These are phyloP conservation scores for Fusarium neocosmosporiellum DNA, from an alignment of 2,329 filamentous ascomycete genomes.

Conservation along the genomic window DNA sequence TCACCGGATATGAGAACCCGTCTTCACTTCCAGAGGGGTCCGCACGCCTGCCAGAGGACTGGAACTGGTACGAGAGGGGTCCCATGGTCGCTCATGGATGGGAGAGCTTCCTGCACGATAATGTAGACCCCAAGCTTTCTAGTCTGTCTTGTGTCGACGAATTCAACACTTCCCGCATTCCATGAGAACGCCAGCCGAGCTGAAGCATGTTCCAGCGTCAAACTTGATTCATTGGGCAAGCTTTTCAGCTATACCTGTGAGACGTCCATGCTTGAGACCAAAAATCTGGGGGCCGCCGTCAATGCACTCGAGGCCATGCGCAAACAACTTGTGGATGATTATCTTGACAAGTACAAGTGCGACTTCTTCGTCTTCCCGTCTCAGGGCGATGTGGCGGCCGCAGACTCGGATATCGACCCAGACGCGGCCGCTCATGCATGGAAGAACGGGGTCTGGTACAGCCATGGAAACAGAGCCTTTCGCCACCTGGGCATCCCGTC, in stretches of 20 bases:
- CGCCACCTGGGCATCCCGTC: conserved; percentile 66
- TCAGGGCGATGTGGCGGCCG: conserved; percentile 60
- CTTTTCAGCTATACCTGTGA: not conserved
- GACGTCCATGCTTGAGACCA: conserved; percentile 52
- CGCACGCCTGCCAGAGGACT: conserved; percentile 50
- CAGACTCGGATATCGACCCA: conserved; percentile 56
- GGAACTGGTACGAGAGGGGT: conserved; percentile 51
- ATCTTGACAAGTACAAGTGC: conserved; percentile 55
- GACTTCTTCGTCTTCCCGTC: conserved; percentile 62
- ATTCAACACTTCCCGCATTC: conserved; percentile 46
- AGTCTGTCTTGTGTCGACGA: conserved; percentile 53
- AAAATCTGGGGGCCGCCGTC: conserved; percentile 55
- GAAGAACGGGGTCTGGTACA: conserved; percentile 62
- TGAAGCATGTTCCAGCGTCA: not conserved
- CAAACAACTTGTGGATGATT: conserved; percentile 61
- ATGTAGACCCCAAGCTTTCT: conserved; percentile 16
- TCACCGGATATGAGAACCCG: conserved; percentile 60
- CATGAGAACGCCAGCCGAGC: conserved; percentile 10
- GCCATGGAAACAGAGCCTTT: conserved; percentile 63
- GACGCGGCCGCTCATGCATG: conserved; percentile 25
- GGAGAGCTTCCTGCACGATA: conserved; percentile 20
- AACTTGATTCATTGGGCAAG: conserved; percentile 19
- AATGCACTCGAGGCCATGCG: conserved; percentile 57
- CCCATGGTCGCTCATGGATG: conserved; percentile 32
- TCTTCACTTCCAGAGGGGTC: conserved; percentile 49